These are phyloP conservation scores for Limnanthes douglasii DNA, from an alignment of 345 rosid genomes.

Conservation along the genomic window DNA sequence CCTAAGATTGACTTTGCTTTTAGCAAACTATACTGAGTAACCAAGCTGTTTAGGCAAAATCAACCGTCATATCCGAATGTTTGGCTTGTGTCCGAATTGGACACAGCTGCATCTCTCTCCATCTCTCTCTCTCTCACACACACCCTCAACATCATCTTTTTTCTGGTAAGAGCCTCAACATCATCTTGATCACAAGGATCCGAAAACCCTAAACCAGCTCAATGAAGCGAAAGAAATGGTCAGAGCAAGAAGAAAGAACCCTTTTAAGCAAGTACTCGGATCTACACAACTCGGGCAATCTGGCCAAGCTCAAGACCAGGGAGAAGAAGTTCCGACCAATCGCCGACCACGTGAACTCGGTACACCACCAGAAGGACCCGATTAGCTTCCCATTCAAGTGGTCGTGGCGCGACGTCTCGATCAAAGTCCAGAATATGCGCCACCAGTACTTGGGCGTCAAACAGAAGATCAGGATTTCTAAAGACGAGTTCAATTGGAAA, in stretches of 20 bases:
- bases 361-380: conserved; percentile 49
- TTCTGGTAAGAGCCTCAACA: too few relatives aligned
- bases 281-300: conserved; percentile 36
- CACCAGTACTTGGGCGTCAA: conserved; percentile 76
- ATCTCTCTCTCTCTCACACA: too few relatives aligned
- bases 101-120: too few relatives aligned
- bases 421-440: conserved; percentile 77
- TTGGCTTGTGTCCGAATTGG: too few relatives aligned
- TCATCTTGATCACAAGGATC: too few relatives aligned
- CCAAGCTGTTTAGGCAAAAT: too few relatives aligned
- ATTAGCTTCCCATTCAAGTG: conserved; percentile 51
- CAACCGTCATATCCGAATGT: too few relatives aligned
- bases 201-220: too few relatives aligned
- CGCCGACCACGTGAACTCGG: conserved; percentile 54
- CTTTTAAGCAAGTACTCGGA: conserved; percentile 43
- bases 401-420: conserved; percentile 78
- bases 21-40: too few relatives aligned
- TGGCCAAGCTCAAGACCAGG: conserved; percentile 57
- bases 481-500: conserved; percentile 44
- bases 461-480: conserved; percentile 54
- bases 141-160: too few relatives aligned
- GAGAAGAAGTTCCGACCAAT: conserved; percentile 71
- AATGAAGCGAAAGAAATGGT: conserved; percentile 78
- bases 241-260: conserved; percentile 54
- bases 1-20: too few relatives aligned